Conservation (phyloP, 768 basidiomycete genomes). For the Boletus vermiculosoides region DNA sequence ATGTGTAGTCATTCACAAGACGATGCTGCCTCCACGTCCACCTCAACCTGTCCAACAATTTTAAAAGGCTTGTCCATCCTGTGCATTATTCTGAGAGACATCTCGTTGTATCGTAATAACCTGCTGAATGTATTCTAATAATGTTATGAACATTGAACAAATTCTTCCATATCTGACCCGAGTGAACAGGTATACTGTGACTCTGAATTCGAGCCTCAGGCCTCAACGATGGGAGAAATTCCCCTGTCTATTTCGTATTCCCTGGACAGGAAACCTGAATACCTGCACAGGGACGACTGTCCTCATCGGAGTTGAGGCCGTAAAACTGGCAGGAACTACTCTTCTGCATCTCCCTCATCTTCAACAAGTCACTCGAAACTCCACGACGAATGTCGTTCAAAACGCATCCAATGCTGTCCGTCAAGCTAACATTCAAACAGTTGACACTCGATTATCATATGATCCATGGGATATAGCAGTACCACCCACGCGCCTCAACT, state of each 20-base stretch:
- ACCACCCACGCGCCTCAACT: too few species aligned
- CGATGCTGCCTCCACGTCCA: neutral
- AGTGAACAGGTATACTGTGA: neutral
- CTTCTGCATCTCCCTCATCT: neutral
- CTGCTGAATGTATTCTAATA: neutral
- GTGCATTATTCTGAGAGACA: neutral
- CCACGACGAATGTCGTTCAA: neutral
- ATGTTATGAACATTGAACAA: neutral
- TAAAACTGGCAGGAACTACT: too few species aligned
- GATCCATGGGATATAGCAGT: too few species aligned
- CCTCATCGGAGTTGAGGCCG: too few species aligned
- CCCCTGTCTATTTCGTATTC: neutral
- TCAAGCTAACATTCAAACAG: neutral
- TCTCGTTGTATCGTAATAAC: neutral
- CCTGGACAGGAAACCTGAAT: neutral
- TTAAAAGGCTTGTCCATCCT: neutral
- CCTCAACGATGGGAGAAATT: neutral
- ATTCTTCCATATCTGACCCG: too few species aligned
- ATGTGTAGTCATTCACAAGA: constrained; percentile 13
- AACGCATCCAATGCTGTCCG: neutral
- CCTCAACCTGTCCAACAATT: neutral
- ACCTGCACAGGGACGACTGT: neutral
- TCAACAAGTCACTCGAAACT: neutral
- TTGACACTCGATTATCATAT: too few species aligned
- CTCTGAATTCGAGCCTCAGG: neutral